Base-by-base conservation (phyloP, 345 rosid species). In the Erodium maritimum region DNA sequence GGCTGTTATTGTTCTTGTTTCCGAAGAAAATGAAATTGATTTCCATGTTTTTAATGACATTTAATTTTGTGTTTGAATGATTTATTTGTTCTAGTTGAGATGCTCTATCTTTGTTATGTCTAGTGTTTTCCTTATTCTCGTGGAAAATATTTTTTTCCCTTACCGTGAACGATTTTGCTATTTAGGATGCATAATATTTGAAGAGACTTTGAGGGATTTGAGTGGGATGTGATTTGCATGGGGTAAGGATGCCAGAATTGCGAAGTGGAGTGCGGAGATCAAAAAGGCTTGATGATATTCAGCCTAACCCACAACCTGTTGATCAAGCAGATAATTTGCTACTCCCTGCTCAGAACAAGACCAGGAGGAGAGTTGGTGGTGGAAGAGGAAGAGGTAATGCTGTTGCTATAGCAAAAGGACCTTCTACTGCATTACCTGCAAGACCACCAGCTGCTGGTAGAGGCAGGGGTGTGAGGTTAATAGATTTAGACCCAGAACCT, bases 241-340 rank as follows among this genome's bases (percentile, higher is more conserved):
- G 93, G 83, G 57, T 90, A 85, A 90, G 79, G 78, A 90, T 90
- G 97, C 97, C 94, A 57, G 95, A 90, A 77, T 79, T 90, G 88
- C 81, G 90, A 85, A 91, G 96, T 52, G 97, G 96, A 85, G 85
- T 94, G 66, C 82, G 97, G 72, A 83, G 96, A 80, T 91, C 85
- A 57, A 91, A 82, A 72, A 93, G 97, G 57, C 88, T 87, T 67
- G 94, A 80, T 65, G 82, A 90, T 71, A 68, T 79, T 64, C 94
- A 91, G 80, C 84, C 86, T 62, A 74, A 74, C 55, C 89, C 84
- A 25, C 97, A 80, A 65, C 84, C 80, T 16, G 57, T 74, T 37
- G 84, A 80, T 60, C 87, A 77, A 78, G 79, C 76, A n/a, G 88
- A 87, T 58, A 84, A 85, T 69, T 83, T 71, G 69, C 75, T 59